Evolutionary conservation across 495 filamentous ascomycete genomes (phyloP), one percentile per base, ranked within the genome.

Genomic region (Penicillium cosmopolitanum): DNA sequence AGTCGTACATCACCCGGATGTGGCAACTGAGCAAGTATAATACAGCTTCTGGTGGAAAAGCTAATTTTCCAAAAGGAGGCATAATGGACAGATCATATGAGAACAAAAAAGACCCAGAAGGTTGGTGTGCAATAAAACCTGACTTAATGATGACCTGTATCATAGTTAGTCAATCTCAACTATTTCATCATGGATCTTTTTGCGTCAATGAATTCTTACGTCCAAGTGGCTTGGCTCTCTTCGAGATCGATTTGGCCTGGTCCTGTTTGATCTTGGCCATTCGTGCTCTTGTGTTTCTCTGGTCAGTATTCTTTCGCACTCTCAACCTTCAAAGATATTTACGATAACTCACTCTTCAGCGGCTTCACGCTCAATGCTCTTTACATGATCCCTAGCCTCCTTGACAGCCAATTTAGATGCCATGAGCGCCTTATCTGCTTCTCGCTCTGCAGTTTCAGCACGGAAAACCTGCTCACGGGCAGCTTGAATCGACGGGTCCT

Each of bases 221-320:
- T 28, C 86, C 86, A 63, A 89, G 81, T 15, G 80, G 77, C 76
- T 85, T 82, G n/a, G 82, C 86, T 25, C 85, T 73, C 82, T 88
- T 88, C 31, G 81, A 82, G 21, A 90, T 82, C 57, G 78, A 76
- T 56, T 76, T 82, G 0, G 85, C 86, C 62, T 89, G 82, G 57
- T 80, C 77, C 65, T 87, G 82, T 80, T 90, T 90, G 47, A 88
- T 84, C 76, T 83, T 87, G 19, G 87, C 87, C 9, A 79, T 62
- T 25, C 81, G 68, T n/a, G 80, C 79, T 51, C 73, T 80, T n/a
- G 9, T n/a, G 15, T 12, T 40, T 40, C 5, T 40, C 5, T 40
- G 9, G 36, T 40, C 15, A n/a, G 36, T 5, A 40, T 13, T n/a
- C 3, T 13, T n/a, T 40, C 1, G 6, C 15, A 4, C 4, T 40